Percentiles rank a stretch among this genome's conserved stretches.
phyloP scores from a whole-genome alignment of 2,329 filamentous ascomycete genomes.

The Arthrobotrys iridis region DNA sequence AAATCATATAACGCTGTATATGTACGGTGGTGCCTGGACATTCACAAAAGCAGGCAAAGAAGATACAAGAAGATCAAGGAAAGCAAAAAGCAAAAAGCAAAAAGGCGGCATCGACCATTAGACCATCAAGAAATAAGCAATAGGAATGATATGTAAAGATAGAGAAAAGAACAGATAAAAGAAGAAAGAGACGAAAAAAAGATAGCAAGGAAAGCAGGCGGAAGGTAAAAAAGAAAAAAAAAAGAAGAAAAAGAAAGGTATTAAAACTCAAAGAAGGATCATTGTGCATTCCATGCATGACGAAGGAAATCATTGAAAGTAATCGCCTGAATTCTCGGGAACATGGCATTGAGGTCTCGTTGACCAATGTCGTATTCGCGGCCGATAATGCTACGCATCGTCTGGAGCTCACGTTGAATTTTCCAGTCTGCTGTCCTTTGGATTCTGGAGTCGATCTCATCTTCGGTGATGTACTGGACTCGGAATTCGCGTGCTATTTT shows the following conservation, averaged over 20 bases:
- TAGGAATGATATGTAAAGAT: background rate
- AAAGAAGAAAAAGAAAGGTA: background rate
- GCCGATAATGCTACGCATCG: conserved; percentile 44
- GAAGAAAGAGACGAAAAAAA: background rate
- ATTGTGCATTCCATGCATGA: conserved; percentile 19
- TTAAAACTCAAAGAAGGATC: background rate
- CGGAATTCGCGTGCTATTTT: conserved; percentile 45
- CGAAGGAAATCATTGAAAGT: conserved; percentile 35
- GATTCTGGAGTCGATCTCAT: conserved; percentile 37
- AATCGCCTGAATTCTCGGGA: conserved; percentile 31
- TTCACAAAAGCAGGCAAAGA: conserved; percentile 37
- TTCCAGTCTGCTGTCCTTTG: conserved; percentile 30
- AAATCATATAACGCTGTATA: conserved; percentile 53
- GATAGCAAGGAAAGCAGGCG: no score
- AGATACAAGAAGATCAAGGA: conserved; percentile 38
- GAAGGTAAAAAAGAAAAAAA: conserved; percentile 5
- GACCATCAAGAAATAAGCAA: conserved; percentile 6
- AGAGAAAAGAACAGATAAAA: background rate
- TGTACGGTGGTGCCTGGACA: conserved; percentile 55
- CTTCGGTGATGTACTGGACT: conserved; percentile 33
- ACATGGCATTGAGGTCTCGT: conserved; percentile 39
- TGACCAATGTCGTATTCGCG: conserved; percentile 44
- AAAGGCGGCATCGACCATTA: no score
- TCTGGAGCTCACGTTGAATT: conserved; percentile 35
- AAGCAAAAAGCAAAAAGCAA: conserved; percentile 31